Percentiles rank a stretch among this genome's conserved stretches.
These are phyloP conservation scores for Coniochaeta prunicola DNA, from an alignment of 2,329 filamentous ascomycete species.

Conservation along the genomic window DNA sequence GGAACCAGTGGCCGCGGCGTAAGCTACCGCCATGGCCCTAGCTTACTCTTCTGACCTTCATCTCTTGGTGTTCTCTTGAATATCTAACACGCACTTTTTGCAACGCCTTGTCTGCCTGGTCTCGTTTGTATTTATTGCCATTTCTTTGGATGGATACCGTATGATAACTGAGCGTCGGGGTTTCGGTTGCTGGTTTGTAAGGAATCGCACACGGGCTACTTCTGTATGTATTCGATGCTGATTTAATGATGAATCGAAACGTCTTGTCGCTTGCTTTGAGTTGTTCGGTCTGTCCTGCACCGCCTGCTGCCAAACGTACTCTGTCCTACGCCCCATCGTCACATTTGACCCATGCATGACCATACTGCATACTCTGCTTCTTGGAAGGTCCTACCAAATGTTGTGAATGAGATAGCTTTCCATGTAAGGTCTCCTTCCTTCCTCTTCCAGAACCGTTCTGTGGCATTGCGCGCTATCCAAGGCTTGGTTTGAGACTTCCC, in stretches of 20 bases:
- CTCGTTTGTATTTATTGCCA: not conserved
- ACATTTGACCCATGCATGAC: too few relatives aligned
- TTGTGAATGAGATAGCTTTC: too few relatives aligned
- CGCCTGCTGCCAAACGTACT: not conserved
- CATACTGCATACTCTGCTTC: too few relatives aligned
- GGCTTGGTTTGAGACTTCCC: too few relatives aligned
- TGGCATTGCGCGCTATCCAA: too few relatives aligned
- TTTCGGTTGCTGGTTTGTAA: not conserved
- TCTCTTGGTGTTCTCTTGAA: not conserved
- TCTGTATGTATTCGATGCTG: not conserved
- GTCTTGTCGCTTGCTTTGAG: not conserved
- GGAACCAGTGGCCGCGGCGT: slow-evolving; percentile 16
- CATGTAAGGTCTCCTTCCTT: too few relatives aligned
- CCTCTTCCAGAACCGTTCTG: too few relatives aligned
- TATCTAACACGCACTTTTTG: not conserved
- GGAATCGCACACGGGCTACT: not conserved
- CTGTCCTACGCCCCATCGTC: not conserved
- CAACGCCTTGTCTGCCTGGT: not conserved
- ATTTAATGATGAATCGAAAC: not conserved
- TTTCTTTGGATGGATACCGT: not conserved
- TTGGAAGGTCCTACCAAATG: too few relatives aligned
- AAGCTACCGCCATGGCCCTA: not conserved
- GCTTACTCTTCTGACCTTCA: not conserved
- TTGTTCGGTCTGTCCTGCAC: not conserved
- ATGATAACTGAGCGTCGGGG: not conserved